phyloP scores from a whole-genome alignment of 768 basidiomycete species.

The Tubosaeta sp. region DNA sequence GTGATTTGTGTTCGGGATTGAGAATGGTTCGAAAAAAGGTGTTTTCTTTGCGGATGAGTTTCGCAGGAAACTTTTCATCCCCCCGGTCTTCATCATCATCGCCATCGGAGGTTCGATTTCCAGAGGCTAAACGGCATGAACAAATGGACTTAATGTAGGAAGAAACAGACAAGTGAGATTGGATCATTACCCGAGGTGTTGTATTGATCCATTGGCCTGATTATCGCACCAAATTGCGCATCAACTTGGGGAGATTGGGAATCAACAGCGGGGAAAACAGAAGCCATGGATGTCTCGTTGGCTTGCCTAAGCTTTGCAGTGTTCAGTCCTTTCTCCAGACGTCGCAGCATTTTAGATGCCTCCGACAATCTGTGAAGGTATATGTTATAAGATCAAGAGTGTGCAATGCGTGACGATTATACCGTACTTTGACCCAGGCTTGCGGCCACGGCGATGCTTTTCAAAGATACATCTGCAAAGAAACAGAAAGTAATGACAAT shows the following conservation, averaged over 20 bases:
- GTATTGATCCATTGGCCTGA: constrained; percentile 29
- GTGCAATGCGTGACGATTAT: constrained; percentile 5
- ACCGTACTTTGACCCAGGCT: constrained; percentile 83
- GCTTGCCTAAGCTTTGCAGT: constrained; percentile 68
- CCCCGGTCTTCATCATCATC: constrained; percentile 68
- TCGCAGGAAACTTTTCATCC: constrained; percentile 71
- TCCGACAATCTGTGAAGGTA: constrained; percentile 62
- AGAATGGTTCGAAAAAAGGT: constrained; percentile 84
- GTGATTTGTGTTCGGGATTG: constrained; percentile 57
- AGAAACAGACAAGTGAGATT: not conserved
- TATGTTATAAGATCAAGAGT: constrained; percentile 6
- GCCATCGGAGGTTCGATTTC: constrained; percentile 27
- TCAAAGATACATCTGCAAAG: constrained; percentile 71
- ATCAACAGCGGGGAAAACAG: constrained; percentile 32
- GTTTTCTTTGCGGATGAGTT: constrained; percentile 70
- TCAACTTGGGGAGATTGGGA: constrained; percentile 24
- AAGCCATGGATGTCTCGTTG: constrained; percentile 30
- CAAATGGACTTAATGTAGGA: constrained; percentile 2
- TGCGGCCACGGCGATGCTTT: constrained; percentile 84
- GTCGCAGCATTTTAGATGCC: constrained; percentile 84
- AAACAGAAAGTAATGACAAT: constrained; percentile 14
- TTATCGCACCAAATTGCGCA: constrained; percentile 27
- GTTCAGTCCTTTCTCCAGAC: constrained; percentile 79
- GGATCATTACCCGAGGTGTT: constrained; percentile 24
- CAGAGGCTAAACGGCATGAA: constrained; percentile 17